Conservation (phyloP, 2,329 filamentous ascomycete genomes). For the Alternaria ethzedia region DNA sequence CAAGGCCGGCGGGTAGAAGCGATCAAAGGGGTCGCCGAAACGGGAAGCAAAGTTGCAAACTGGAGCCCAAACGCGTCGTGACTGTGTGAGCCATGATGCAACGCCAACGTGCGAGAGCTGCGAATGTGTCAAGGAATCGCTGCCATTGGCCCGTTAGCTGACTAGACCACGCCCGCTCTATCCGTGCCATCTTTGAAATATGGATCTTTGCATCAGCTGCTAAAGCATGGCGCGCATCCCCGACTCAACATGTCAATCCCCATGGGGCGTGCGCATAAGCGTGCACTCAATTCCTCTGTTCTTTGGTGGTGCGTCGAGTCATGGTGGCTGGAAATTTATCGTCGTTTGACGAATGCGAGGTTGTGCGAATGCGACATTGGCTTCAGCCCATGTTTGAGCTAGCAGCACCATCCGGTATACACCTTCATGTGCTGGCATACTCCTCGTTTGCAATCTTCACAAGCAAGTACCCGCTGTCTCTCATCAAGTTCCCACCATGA, state of each 20-base stretch:
- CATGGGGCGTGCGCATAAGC: conserved; percentile 7
- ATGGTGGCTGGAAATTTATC: background rate
- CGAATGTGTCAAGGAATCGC: conserved; percentile 8
- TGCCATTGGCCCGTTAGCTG: background rate
- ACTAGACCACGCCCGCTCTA: conserved; percentile 5
- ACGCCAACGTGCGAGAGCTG: conserved; percentile 1
- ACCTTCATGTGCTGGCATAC: background rate
- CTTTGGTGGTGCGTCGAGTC: background rate
- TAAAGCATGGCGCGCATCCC: conserved; percentile 1
- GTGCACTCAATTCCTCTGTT: background rate
- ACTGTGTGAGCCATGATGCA: conserved; percentile 4
- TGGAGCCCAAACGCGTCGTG: conserved; percentile 6
- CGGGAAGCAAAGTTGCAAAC: conserved; percentile 7
- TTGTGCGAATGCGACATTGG: background rate
- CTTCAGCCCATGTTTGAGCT: background rate
- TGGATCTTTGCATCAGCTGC: conserved; percentile 1
- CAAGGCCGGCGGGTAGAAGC: background rate
- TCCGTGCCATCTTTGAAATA: conserved; percentile 1
- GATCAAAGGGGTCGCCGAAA: conserved; percentile 6
- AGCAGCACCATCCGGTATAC: background rate
- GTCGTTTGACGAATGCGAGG: background rate
- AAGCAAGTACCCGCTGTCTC: background rate
- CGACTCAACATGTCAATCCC: conserved; percentile 9
- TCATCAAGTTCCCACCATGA: background rate
- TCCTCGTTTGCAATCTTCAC: background rate